Evolutionary conservation across 176 grass and related monocot species (phyloP), one percentile per base, ranked within the genome.

Genomic region (Elaeis guineensis): DNA sequence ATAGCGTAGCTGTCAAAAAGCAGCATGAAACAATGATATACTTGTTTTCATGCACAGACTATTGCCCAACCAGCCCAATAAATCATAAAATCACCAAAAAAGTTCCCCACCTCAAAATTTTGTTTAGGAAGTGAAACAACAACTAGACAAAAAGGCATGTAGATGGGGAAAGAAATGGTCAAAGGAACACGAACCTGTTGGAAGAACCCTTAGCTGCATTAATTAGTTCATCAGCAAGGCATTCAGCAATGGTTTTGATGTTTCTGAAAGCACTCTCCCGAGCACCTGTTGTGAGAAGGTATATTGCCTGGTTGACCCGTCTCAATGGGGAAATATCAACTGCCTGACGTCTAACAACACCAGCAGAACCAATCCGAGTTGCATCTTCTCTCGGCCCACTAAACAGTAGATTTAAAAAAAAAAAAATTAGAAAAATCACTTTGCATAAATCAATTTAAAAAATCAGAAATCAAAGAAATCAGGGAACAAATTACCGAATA

Each of bases 1-100:
- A 79, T 79, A 0, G 76, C 76, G 66, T 79, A 79, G 39, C 76
- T 79, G 58, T 48, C 24, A 54, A 58, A 78, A 32, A 64, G 24
- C 16, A 29, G 16, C 23, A 30, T 17, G 7, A 26, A 16, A 61
- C 1, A 11, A 22, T 17, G 58, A 9, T 26, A 18, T 22, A 23
- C 23, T 23, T 54, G 19, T n/a, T 20, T 19, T 19, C 9, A 55
- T 20, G 23, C 23, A 23, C 3, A n/a, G n/a, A 23, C 23, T 6
- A 55, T 19, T 55, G n/a, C 53, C 7, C 21, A 55, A 55, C n/a
- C 32, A 35, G 8, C 7, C 32, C 32, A 2, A 35, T 2, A 35
- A 9, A 35, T 9, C 32, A 35, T 2, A 9, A 9, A 35, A 9
- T 9, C 32, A 35, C 32, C 6, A 8, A 0, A 6, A 1, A 35